Percentiles rank a stretch among this genome's conserved stretches.
Conservation (phyloP, 768 basidiomycete species). For the Cyathus striatus region DNA sequence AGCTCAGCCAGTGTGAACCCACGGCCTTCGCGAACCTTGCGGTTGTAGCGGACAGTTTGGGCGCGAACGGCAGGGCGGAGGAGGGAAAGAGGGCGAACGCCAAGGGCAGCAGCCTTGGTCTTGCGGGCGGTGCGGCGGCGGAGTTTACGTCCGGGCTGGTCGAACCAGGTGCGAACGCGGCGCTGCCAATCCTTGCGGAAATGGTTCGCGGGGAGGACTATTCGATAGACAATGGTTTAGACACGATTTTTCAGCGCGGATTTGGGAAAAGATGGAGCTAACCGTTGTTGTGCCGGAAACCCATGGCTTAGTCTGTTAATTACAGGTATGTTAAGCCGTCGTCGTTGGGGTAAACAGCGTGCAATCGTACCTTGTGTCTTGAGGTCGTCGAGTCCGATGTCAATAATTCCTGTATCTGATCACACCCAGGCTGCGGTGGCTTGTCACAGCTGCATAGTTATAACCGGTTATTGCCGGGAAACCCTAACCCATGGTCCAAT, state of each 20-base stretch:
- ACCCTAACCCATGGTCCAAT: slow-evolving; percentile 22
- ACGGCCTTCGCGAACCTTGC: slow-evolving; percentile 93
- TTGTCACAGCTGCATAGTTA: slow-evolving; percentile 34
- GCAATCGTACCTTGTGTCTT: slow-evolving; percentile 37
- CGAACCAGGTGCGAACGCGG: slow-evolving; percentile 96
- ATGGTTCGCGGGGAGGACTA: slow-evolving; percentile 91
- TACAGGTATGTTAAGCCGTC: slow-evolving; percentile 10
- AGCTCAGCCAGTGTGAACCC: slow-evolving; percentile 94
- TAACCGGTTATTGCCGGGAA: slow-evolving; percentile 28
- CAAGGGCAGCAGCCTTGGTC: slow-evolving; percentile 84
- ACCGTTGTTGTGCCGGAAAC: slow-evolving; percentile 82
- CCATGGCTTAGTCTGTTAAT: slow-evolving; percentile 55
- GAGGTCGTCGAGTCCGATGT: slow-evolving; percentile 40
- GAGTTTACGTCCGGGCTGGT: slow-evolving; percentile 98
- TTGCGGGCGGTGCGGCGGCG: slow-evolving; percentile 91
- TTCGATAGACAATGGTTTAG: slow-evolving; percentile 24
- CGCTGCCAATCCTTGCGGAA: slow-evolving; percentile 99
- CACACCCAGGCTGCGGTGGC: slow-evolving; percentile 31
- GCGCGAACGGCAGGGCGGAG: slow-evolving; percentile 96
- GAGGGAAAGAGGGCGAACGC: slow-evolving; percentile 85
- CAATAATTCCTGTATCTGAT: slow-evolving; percentile 21
- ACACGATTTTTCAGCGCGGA: not conserved
- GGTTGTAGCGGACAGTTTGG: slow-evolving; percentile 97
- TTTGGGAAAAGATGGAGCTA: slow-evolving; percentile 14
- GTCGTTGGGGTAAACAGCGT: slow-evolving; percentile 6